Percentiles rank a stretch among this genome's conserved stretches.
Evolutionary conservation across 257 asterid species (phyloP).

Genomic region (Ehretia macrophylla): DNA sequence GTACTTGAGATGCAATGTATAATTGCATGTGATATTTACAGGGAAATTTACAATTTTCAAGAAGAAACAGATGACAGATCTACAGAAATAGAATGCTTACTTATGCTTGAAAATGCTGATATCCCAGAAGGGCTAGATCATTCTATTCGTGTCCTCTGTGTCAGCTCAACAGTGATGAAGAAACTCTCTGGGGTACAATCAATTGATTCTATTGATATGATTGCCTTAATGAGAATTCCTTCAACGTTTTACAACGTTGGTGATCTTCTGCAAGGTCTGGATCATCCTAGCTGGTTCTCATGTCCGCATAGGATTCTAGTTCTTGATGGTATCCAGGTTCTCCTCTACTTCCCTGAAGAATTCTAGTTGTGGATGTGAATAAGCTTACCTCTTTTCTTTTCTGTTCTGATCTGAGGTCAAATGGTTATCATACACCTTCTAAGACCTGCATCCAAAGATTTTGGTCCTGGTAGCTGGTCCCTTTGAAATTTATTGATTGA

Average conservation of each 20-base stretch:
- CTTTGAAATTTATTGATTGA: too few species aligned
- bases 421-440: too few species aligned
- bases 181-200: constrained; percentile 84
- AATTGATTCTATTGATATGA: constrained; percentile 60
- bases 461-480: too few species aligned
- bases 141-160: constrained; percentile 38
- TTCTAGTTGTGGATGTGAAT: not conserved
- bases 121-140: constrained; percentile 54
- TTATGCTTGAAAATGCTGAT: constrained; percentile 52
- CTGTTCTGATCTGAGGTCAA: not conserved
- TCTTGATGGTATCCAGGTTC: constrained; percentile 93
- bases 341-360: constrained; percentile 1
- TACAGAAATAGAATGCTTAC: constrained; percentile 56
- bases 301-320: constrained; percentile 67
- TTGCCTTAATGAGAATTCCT: constrained; percentile 76
- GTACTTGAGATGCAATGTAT: too few species aligned
- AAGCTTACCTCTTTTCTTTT: not conserved
- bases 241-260: constrained; percentile 46
- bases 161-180: constrained; percentile 63
- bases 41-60: constrained; percentile 63
- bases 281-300: constrained; percentile 43
- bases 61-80: constrained; percentile 29
- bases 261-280: constrained; percentile 30
- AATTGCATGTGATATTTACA: constrained; percentile 25
- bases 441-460: too few species aligned